phyloP scores from a whole-genome alignment of 148 eudicot genomes.

The Nepenthes gracilis region DNA sequence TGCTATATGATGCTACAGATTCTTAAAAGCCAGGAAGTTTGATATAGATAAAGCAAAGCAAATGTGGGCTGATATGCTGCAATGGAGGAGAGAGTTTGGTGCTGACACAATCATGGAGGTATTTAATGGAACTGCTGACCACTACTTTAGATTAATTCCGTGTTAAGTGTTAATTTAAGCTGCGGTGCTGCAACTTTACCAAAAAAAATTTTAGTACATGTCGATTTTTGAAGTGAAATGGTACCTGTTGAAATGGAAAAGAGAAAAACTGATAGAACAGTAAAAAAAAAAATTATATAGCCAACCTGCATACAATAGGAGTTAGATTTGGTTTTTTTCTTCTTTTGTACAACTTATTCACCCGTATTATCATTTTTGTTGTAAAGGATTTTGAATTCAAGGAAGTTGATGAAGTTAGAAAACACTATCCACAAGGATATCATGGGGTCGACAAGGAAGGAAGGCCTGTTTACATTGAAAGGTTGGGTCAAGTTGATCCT shows the following conservation, averaged over 20 bases:
- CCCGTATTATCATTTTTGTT: not conserved
- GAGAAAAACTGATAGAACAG: not conserved
- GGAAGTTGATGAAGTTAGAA: conserved; percentile 57
- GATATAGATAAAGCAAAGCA: conserved; percentile 83
- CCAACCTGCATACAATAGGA: not conserved
- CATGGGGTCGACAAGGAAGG: conserved; percentile 96
- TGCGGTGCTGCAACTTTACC: no score
- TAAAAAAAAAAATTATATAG: not conserved
- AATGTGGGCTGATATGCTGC: conserved; percentile 93
- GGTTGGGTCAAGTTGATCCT: conserved; percentile 65
- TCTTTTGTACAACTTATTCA: not conserved
- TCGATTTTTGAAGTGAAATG: not conserved
- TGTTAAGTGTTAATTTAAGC: no score
- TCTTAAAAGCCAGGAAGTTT: conserved; percentile 89
- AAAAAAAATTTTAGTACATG: no score
- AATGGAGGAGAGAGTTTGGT: conserved; percentile 82
- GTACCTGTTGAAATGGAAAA: not conserved
- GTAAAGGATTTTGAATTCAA: conserved; percentile 65
- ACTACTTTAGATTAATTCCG: not conserved
- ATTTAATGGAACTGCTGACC: not conserved
- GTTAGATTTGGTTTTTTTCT: not conserved
- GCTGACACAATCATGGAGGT: conserved; percentile 86
- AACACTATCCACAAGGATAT: conserved; percentile 88
- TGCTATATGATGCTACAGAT: conserved; percentile 25
- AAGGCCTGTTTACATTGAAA: conserved; percentile 75